Percentiles rank a stretch among this genome's conserved stretches.
These are phyloP conservation scores for Trichocladium uniseriatum DNA, from an alignment of 495 filamentous ascomycete species.

Conservation along the genomic window DNA sequence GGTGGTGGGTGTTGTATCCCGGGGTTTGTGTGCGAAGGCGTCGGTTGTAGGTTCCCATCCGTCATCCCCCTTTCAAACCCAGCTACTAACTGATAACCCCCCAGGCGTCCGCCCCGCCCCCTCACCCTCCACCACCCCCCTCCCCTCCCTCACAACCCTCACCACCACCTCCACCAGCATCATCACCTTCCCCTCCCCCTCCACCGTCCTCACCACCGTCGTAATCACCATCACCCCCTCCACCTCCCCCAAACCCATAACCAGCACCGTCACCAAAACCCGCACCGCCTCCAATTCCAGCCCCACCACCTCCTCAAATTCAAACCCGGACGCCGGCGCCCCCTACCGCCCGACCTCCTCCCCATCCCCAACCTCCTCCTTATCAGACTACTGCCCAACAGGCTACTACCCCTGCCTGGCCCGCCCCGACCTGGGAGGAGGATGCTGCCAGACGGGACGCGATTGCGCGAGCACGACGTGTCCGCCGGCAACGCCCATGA, in stretches of 20 bases:
- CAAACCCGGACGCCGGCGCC: constrained; percentile 22
- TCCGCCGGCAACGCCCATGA: constrained; percentile 42
- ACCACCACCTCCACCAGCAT: constrained; percentile 20
- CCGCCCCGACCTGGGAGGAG: constrained; percentile 38
- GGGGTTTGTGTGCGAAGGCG: constrained; percentile 65
- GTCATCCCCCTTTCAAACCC: neutral
- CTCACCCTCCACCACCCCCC: constrained; percentile 17
- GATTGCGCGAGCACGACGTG: constrained; percentile 56
- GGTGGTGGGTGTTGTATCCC: constrained; percentile 87
- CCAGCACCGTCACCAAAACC: constrained; percentile 34
- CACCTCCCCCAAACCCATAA: constrained; percentile 11
- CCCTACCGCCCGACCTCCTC: constrained; percentile 34
- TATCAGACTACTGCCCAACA: constrained; percentile 40
- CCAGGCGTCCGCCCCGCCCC: constrained; percentile 27
- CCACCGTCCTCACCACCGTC: constrained; percentile 29
- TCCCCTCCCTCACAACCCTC: constrained; percentile 32
- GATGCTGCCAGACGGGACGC: constrained; percentile 66
- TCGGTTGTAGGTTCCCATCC: constrained; percentile 67
- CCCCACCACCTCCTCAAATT: neutral
- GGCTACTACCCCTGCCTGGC: constrained; percentile 50
- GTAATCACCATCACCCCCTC: constrained; percentile 28
- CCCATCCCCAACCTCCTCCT: constrained; percentile 13
- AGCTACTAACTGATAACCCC: neutral
- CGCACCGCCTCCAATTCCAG: constrained; percentile 16
- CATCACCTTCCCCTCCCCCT: constrained; percentile 18